These are phyloP conservation scores for Naematelia aurantialba DNA, from an alignment of 768 basidiomycete species.

Conservation along the genomic window DNA sequence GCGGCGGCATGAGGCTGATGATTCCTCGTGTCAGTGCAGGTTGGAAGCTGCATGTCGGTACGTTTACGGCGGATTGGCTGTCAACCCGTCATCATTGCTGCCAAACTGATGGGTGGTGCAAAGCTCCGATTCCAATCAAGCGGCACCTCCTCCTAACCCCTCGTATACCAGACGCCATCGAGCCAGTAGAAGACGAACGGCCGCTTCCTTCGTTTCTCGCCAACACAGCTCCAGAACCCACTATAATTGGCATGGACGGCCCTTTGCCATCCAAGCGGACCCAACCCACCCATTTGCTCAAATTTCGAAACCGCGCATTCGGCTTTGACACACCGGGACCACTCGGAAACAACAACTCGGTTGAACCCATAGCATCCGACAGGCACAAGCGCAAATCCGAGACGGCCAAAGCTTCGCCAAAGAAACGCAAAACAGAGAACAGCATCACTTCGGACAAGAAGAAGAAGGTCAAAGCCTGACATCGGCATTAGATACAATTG, in stretches of 20 bases:
- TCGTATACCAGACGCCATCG: slow-evolving; percentile 4
- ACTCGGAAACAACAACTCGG: not conserved
- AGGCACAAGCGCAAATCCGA: slow-evolving; percentile 2
- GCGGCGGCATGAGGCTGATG: slow-evolving; percentile 39
- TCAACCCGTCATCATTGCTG: not conserved
- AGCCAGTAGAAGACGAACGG: slow-evolving; percentile 3
- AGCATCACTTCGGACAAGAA: slow-evolving; percentile 8
- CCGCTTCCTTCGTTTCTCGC: slow-evolving; percentile 29
- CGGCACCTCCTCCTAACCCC: slow-evolving; percentile 39
- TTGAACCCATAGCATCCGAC: not conserved
- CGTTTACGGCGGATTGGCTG: slow-evolving; percentile 3
- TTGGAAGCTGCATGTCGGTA: slow-evolving; percentile 40
- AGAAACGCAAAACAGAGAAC: slow-evolving; percentile 5
- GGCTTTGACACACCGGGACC: slow-evolving; percentile 38
- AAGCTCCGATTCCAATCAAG: slow-evolving; percentile 42
- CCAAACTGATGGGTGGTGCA: not conserved
- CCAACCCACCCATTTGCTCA: slow-evolving; percentile 43
- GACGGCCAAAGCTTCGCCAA: not conserved
- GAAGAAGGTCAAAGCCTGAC: slow-evolving; percentile 10
- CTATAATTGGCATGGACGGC: slow-evolving; percentile 1
- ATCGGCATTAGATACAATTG: slow-evolving; percentile 4
- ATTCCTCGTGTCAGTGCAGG: slow-evolving; percentile 32
- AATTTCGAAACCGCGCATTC: slow-evolving; percentile 46
- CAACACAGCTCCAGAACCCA: slow-evolving; percentile 9
- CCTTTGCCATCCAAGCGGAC: slow-evolving; percentile 21